phyloP scores from a whole-genome alignment of 768 basidiomycete genomes.

The Dentipellis fragilis region DNA sequence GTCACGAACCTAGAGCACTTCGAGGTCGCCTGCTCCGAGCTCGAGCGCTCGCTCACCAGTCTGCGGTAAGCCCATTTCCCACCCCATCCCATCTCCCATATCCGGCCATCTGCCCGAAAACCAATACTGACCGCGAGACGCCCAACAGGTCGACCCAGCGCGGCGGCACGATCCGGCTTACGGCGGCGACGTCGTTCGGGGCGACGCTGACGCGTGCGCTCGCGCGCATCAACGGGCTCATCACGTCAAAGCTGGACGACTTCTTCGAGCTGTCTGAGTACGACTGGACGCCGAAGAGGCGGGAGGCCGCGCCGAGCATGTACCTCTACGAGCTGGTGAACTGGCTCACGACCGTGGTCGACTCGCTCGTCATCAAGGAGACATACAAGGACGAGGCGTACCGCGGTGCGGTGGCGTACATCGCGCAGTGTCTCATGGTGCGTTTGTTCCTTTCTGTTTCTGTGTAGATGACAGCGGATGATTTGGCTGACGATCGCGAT shows the following conservation, averaged over 20 bases:
- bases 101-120: neutral
- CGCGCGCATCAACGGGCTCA: slow-evolving; percentile 68
- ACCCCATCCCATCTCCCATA: neutral
- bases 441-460: slow-evolving; percentile 13
- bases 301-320: slow-evolving; percentile 77
- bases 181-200: slow-evolving; percentile 54
- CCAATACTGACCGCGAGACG: neutral
- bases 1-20: slow-evolving; percentile 91
- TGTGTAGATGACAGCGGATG: neutral
- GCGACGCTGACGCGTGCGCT: slow-evolving; percentile 59
- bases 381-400: slow-evolving; percentile 86
- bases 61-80: slow-evolving; percentile 44
- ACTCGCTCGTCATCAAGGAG: slow-evolving; percentile 77
- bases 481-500: neutral
- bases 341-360: slow-evolving; percentile 94
- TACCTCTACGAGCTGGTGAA: slow-evolving; percentile 93
- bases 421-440: slow-evolving; percentile 85
- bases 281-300: slow-evolving; percentile 73
- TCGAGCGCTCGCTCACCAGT: slow-evolving; percentile 76
- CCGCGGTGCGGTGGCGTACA: slow-evolving; percentile 77
- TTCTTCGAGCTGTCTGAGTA: slow-evolving; percentile 95
- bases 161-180: slow-evolving; percentile 70
- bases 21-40: slow-evolving; percentile 70
- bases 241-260: slow-evolving; percentile 86
- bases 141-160: slow-evolving; percentile 63